Conservation (phyloP, 257 asterid genomes). For the Nicotiana tomentosiformis region DNA sequence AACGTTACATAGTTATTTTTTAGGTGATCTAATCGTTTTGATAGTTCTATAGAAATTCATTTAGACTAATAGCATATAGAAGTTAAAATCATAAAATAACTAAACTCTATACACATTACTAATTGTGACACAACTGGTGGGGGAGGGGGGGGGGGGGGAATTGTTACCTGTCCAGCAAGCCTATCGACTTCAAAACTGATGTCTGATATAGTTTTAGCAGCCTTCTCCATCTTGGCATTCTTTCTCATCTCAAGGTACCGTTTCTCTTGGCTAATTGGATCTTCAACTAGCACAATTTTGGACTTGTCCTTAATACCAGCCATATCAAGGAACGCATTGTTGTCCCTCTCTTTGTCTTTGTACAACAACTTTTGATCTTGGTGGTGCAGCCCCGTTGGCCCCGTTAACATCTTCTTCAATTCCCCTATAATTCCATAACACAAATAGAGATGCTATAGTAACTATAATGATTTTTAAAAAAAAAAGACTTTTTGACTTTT, state of each 20-base stretch:
- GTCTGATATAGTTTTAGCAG: constrained; percentile 55
- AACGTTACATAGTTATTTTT: not conserved
- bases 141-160: too few species aligned
- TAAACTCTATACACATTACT: not conserved
- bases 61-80: not conserved
- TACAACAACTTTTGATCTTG: constrained; percentile 78
- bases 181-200: constrained; percentile 73
- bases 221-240: constrained; percentile 61
- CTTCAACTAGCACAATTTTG: constrained; percentile 68
- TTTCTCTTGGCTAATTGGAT: constrained; percentile 67
- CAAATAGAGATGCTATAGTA: not conserved
- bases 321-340: constrained; percentile 60
- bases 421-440: constrained; percentile 39
- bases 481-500: too few species aligned
- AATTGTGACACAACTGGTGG: not conserved
- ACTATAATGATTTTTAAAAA: not conserved
- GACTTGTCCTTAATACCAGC: constrained; percentile 81
- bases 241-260: constrained; percentile 63
- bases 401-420: constrained; percentile 80
- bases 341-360: constrained; percentile 79
- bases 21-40: not conserved
- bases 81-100: not conserved
- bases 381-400: constrained; percentile 83
- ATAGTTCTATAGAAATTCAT: not conserved
- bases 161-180: constrained; percentile 59